Percentiles rank a stretch among this genome's conserved stretches.
Conservation (phyloP, 345 rosid species). For the Populus deltoides region DNA sequence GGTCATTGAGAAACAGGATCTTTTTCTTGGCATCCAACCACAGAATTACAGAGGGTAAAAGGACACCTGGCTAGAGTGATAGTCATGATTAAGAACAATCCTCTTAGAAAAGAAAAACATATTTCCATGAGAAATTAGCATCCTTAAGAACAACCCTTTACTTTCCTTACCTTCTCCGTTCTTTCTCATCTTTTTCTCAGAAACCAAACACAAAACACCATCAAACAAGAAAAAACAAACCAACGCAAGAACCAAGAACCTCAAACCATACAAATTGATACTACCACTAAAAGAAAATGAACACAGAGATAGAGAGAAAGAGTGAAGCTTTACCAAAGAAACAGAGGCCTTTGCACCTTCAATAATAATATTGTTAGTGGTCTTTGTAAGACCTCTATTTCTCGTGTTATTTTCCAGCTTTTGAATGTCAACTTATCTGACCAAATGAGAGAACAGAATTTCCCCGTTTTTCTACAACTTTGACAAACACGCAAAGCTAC, state of each 20-base stretch:
- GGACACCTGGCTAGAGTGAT: no score
- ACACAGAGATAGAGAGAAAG: not conserved
- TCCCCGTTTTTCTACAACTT: not conserved
- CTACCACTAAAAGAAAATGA: not conserved
- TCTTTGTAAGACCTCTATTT: not conserved
- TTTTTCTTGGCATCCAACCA: no score
- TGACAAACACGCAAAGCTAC: not conserved
- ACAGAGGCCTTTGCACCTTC: not conserved
- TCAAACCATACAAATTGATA: not conserved
- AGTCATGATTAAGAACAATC: no score
- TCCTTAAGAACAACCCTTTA: no score
- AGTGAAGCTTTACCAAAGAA: not conserved
- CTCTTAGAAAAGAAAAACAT: no score
- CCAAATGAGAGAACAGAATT: not conserved
- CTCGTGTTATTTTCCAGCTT: not conserved
- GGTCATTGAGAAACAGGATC: no score
- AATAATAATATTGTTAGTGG: not conserved
- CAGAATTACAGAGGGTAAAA: no score
- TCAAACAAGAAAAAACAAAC: not conserved
- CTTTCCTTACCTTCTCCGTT: not conserved
- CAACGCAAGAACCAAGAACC: no score
- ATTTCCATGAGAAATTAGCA: no score
- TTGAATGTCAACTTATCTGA: not conserved
- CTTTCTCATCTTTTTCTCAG: not conserved
- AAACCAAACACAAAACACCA: conserved; percentile 7